Base-by-base conservation (phyloP, 257 asterid species). In the Solanum peruvianum region DNA sequence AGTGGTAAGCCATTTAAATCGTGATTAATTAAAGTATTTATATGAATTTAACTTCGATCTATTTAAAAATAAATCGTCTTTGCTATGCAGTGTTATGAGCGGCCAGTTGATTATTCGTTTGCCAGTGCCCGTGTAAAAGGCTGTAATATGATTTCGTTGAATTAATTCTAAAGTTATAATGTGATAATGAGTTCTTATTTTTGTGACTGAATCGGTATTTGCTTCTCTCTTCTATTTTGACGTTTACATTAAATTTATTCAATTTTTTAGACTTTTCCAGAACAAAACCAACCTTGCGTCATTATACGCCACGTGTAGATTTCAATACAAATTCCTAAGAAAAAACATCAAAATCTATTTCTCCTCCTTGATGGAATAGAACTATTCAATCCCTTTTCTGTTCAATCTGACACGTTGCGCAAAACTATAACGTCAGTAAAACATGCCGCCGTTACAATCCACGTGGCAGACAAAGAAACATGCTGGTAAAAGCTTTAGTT, bases 101-200 rank as follows among this genome's bases (percentile, higher is more conserved):
- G 99, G 98, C 11, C 95, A 94, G 60, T 93, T 96, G 87, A 88
- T 93, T 9, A 91, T 88, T 80, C 91, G 89, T 73, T 89, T 93
- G 77, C 95, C 94, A 39, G 84, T 86, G 82, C 94, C 97, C 1
- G 97, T 96, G 81, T 94, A 66, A 80, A 78, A 10, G 18, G 18
- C 39, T 29, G 45, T 67, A 29, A n/a, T 45, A 14, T 81, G 71
- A 64, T 64, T n/a, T n/a, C 11, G 29, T 86, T 69, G 10, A 37
- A n/a, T 18, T 18, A 12, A 29, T 82, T 87, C 52, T 31, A 0
- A 15, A 77, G 49, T 78, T 64, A 45, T 12, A 18, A 49, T 81
- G 69, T 31, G 21, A 31, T 20, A 64, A 69, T 69, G 76, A 29
- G 45, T 42, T 42, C 16, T 84, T 42, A 15, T 66, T 39, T 62